phyloP scores from a whole-genome alignment of 129 eudicot genomes.

The Heracleum sosnowskyi region DNA sequence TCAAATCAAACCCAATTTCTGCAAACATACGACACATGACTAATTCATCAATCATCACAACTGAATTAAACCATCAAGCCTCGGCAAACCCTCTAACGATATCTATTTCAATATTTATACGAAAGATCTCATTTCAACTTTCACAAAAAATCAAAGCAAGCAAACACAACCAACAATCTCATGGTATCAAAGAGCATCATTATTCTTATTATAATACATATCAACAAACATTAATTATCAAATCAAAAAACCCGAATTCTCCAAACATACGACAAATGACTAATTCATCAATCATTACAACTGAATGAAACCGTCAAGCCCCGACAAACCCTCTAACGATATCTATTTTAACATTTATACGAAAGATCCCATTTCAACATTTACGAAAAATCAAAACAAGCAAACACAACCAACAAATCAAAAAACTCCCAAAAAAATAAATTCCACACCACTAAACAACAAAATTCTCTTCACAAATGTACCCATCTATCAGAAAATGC shows the following conservation, averaged over 20 bases:
- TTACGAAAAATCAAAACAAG: background rate
- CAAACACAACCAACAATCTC: background rate
- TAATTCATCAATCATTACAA: background rate
- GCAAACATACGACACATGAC: background rate
- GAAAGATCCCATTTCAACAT: background rate
- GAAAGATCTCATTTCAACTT: background rate
- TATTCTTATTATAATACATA: background rate
- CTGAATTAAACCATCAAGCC: no score
- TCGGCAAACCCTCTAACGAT: background rate
- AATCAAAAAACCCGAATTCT: background rate
- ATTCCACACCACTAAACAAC: background rate
- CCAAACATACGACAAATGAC: background rate
- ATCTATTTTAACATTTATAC: background rate
- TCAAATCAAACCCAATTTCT: background rate
- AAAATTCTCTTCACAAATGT: background rate
- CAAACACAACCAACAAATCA: slow-evolving; percentile 1
- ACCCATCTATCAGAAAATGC: background rate
- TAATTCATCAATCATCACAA: no score
- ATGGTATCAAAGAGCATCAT: no score
- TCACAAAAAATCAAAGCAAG: background rate
- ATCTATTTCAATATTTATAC: no score
- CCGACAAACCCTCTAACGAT: background rate
- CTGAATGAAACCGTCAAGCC: background rate
- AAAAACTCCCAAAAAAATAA: background rate
- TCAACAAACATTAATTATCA: background rate